phyloP scores from a whole-genome alignment of 2,329 filamentous ascomycete species.

The Paraconiothyrium brasiliense region DNA sequence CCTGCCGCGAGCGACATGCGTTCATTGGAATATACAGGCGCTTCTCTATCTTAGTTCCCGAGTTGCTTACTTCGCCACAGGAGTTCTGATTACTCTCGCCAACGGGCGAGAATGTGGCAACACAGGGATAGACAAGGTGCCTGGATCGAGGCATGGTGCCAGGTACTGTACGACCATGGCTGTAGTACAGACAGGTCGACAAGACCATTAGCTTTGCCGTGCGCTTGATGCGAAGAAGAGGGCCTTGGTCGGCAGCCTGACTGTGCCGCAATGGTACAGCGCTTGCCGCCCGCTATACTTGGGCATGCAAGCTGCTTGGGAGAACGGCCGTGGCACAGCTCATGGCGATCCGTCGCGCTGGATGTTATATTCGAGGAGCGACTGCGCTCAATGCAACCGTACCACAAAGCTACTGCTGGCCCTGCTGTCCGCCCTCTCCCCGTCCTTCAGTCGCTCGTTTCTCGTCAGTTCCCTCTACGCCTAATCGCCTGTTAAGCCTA shows the following conservation, averaged over 20 bases:
- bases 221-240: not conserved
- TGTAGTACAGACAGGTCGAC: slow-evolving; percentile 11
- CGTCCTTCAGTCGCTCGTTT: slow-evolving; percentile 16
- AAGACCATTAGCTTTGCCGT: not conserved
- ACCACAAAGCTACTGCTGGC: slow-evolving; percentile 26
- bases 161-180: slow-evolving; percentile 14
- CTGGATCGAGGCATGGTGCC: slow-evolving; percentile 9
- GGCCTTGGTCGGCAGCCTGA: not conserved
- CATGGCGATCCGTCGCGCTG: slow-evolving; percentile 14
- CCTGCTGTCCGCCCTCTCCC: slow-evolving; percentile 15
- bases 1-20: not conserved
- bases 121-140: slow-evolving; percentile 17
- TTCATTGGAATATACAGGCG: not conserved
- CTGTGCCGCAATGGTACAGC: slow-evolving; percentile 17
- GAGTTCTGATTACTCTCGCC: slow-evolving; percentile 5
- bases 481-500: not conserved
- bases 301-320: slow-evolving; percentile 17
- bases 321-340: slow-evolving; percentile 27
- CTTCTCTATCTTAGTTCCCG: not conserved
- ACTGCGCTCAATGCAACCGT: slow-evolving; percentile 31
- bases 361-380: slow-evolving; percentile 12
- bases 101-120: slow-evolving; percentile 15
- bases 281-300: slow-evolving; percentile 14
- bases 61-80: slow-evolving; percentile 6
- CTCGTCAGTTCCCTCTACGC: not conserved